Evolutionary conservation across 495 filamentous ascomycete genomes (phyloP), one percentile per base, ranked within the genome.

Genomic region (Tuber umbilicatum): DNA sequence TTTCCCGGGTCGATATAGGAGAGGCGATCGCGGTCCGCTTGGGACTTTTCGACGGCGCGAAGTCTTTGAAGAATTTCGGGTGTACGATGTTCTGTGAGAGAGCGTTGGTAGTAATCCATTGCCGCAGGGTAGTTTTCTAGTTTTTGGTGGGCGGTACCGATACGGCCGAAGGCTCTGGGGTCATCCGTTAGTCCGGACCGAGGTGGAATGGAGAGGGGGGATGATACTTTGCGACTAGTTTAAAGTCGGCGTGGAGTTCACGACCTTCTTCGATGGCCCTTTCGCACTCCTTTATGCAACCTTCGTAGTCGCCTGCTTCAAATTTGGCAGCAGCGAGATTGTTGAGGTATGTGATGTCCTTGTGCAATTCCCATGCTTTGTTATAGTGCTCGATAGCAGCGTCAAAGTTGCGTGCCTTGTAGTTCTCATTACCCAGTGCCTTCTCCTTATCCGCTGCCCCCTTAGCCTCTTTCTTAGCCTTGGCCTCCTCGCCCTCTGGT

Each of bases 401-500:
- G 79, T 97, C 96, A 74, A 98, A 95, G 81, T 97, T 89, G 79
- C 93, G 89, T 89, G 97, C 97, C 90, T 98, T 99, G 87, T 99
- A 99, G 82, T 90, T 90, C 78, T 97, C 92, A 39, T 94, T 99
- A 73, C 95, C 95, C 70, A 97, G 86, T 73, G 90, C 91, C 88
- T 98, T 99, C 86, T 97, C 93, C 73, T 92, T 91, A 79, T 99
- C 95, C 71, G 93, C 95, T 47, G 92, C 93, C 82, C 90, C 93
- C 86, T 97, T 94, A 0, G 93, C 93, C 87, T 96, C 91, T 84
- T 90, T 91, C 86, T 93, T 92, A 42, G 90, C 91, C 74, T 89
- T 83, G 0, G 89, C 87, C 81, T 98, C 95, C 80, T 97, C 91
- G 77, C 90, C 90, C 82, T 86, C 83, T 14, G 87, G 82, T 50